These are phyloP conservation scores for Ambrosia trifida DNA, from an alignment of 129 eudicot species.

Conservation along the genomic window DNA sequence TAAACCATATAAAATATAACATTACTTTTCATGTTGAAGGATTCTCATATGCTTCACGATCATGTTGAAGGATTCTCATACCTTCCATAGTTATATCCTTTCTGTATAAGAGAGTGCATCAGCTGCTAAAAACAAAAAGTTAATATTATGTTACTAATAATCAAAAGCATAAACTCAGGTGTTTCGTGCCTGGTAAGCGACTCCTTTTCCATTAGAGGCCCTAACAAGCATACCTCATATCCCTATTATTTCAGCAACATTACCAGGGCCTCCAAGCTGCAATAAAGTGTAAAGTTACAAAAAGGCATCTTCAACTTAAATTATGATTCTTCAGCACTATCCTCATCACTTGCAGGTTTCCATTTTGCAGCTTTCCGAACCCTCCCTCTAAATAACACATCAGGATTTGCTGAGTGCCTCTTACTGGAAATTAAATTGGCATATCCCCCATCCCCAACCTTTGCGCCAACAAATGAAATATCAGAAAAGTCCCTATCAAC, in stretches of 20 bases:
- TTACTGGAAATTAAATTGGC: too few species aligned
- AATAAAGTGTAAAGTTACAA: constrained; percentile 20
- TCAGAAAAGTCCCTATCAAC: too few species aligned
- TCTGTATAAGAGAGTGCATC: constrained; percentile 44
- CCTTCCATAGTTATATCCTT: constrained; percentile 97
- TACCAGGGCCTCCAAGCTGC: constrained; percentile 99
- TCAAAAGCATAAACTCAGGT: constrained; percentile 68
- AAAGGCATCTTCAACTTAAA: constrained; percentile 43
- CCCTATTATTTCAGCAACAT: constrained; percentile 98
- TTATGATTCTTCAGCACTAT: constrained; percentile 66
- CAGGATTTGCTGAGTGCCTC: constrained; percentile 80
- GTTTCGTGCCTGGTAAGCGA: constrained; percentile 95
- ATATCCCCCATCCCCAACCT: too few species aligned
- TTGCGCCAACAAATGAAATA: too few species aligned
- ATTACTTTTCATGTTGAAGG: too few species aligned
- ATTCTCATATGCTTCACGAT: too few species aligned
- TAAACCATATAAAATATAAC: too few species aligned
- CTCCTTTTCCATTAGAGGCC: constrained; percentile 93
- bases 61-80: too few species aligned
- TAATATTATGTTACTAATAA: constrained; percentile 25
- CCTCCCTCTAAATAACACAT: constrained; percentile 88
- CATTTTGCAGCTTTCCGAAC: constrained; percentile 89
- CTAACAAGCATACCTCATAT: constrained; percentile 97
- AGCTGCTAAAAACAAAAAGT: constrained; percentile 21
- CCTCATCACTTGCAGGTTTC: constrained; percentile 81